Conservation (phyloP, 352 stramenopile species). For the Phytophthora citricola region DNA sequence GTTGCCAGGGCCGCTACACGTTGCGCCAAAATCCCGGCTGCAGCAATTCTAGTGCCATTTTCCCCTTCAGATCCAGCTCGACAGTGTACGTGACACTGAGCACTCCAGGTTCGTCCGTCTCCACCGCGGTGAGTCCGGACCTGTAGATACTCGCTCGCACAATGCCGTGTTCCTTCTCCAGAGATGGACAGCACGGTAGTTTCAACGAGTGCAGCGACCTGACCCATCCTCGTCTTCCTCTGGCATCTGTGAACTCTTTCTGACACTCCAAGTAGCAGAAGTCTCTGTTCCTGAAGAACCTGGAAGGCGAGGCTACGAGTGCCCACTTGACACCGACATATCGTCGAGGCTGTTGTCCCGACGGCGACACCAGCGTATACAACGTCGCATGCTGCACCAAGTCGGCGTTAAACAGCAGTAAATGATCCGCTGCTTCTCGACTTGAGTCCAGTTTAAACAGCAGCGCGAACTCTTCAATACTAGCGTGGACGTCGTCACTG, state of each 20-base stretch:
- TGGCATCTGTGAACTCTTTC: conserved; percentile 78
- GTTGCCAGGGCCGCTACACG: conserved; percentile 70
- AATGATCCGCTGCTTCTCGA: conserved; percentile 63
- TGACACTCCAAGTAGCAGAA: conserved; percentile 90
- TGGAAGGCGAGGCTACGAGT: conserved; percentile 72
- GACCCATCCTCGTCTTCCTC: conserved; percentile 65
- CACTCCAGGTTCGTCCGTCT: conserved; percentile 76
- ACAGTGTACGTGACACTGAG: conserved; percentile 85
- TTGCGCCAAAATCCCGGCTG: conserved; percentile 72
- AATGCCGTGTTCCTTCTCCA: conserved; percentile 61
- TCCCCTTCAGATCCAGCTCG: conserved; percentile 86
- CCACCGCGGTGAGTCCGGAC: conserved; percentile 78
- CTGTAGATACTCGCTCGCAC: conserved; percentile 86
- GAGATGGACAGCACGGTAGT: conserved; percentile 56
- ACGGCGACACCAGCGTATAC: conserved; percentile 78
- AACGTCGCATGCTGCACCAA: conserved; percentile 75
- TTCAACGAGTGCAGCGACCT: conserved; percentile 66
- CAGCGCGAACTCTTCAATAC: conserved; percentile 85
- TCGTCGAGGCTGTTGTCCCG: conserved; percentile 68
- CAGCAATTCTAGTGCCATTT: conserved; percentile 72
- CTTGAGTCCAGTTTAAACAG: conserved; percentile 85
- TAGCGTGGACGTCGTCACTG: conserved; percentile 72
- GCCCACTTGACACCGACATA: conserved; percentile 89
- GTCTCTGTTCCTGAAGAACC: conserved; percentile 77
- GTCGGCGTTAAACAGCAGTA: conserved; percentile 82